Conservation (phyloP, 2,329 filamentous ascomycete genomes). For the Phaeosphaeriaceae sp. region DNA sequence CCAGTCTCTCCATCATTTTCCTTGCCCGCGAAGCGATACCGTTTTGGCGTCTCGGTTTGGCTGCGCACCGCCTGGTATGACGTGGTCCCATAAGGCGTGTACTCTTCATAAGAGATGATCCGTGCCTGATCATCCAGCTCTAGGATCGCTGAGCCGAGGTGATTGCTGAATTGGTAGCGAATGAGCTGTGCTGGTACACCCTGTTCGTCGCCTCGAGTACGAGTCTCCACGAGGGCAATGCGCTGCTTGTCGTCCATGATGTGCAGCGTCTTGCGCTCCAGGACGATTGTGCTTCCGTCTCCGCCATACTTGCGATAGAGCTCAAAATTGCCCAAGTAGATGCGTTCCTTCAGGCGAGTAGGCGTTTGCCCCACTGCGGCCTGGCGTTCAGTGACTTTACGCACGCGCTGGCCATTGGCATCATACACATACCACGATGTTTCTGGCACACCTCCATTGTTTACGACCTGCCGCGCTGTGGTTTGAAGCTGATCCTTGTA, state of each 20-base stretch:
- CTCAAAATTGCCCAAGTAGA: conserved; percentile 14
- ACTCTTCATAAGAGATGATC: conserved; percentile 42
- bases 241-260: background rate
- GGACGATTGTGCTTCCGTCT: background rate
- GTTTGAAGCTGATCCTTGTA: conserved; percentile 10
- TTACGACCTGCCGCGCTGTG: conserved; percentile 3
- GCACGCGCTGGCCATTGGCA: conserved; percentile 9
- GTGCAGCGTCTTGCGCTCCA: background rate
- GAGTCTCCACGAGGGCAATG: background rate
- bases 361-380: background rate
- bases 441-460: conserved; percentile 10
- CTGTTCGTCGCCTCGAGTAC: background rate
- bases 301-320: conserved; percentile 8
- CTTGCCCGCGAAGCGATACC: conserved; percentile 4
- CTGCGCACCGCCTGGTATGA: conserved; percentile 4
- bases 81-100: conserved; percentile 34
- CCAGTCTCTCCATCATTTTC: conserved; percentile 16
- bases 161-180: conserved; percentile 8
- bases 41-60: background rate
- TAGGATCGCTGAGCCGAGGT: background rate
- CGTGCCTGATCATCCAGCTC: conserved; percentile 32
- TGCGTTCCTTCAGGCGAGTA: background rate
- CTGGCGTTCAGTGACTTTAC: conserved; percentile 18
- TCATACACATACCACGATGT: conserved; percentile 21
- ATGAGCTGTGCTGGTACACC: background rate